Conservation (phyloP, 139 green algal genomes). For the Zygnema circumcarinatum region DNA sequence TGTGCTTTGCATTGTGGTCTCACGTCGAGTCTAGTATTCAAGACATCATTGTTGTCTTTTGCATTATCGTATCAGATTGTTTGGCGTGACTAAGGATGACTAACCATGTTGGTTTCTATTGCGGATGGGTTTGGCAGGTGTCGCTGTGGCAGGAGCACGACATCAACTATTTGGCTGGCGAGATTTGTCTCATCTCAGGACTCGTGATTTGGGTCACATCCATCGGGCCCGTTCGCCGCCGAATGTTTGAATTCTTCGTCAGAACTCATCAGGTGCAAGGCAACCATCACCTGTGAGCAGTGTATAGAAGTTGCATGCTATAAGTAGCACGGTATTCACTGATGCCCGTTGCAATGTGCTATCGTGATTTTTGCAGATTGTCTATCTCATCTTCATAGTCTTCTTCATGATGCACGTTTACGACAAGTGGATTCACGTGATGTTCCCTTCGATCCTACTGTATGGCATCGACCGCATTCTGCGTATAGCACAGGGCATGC, state of each 20-base stretch:
- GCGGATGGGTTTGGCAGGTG: not conserved
- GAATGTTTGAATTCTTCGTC: slow-evolving; percentile 1
- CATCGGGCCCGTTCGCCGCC: not conserved
- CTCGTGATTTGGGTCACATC: slow-evolving; percentile 7
- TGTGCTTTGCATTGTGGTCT: too few species aligned
- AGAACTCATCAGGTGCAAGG: slow-evolving; percentile 10
- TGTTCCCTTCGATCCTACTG: not conserved
- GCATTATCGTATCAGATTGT: too few species aligned
- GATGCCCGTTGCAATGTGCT: too few species aligned
- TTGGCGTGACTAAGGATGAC: too few species aligned
- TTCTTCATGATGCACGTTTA: not conserved
- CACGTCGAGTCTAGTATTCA: too few species aligned
- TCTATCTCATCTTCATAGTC: too few species aligned
- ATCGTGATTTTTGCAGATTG: too few species aligned
- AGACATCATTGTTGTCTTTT: too few species aligned
- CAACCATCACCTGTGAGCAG: too few species aligned
- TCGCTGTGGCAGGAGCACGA: not conserved
- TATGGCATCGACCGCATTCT: not conserved
- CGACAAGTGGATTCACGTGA: not conserved
- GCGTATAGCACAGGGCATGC: not conserved
- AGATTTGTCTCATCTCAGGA: not conserved
- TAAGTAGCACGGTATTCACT: too few species aligned
- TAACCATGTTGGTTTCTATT: too few species aligned
- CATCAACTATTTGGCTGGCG: not conserved
- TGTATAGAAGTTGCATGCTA: too few species aligned